A percentile compares a stretch with the other conserved stretches of the same genome.
These are phyloP conservation scores for Cryphonectria parasitica DNA, from an alignment of 2,329 filamentous ascomycete species.

Conservation along the genomic window DNA sequence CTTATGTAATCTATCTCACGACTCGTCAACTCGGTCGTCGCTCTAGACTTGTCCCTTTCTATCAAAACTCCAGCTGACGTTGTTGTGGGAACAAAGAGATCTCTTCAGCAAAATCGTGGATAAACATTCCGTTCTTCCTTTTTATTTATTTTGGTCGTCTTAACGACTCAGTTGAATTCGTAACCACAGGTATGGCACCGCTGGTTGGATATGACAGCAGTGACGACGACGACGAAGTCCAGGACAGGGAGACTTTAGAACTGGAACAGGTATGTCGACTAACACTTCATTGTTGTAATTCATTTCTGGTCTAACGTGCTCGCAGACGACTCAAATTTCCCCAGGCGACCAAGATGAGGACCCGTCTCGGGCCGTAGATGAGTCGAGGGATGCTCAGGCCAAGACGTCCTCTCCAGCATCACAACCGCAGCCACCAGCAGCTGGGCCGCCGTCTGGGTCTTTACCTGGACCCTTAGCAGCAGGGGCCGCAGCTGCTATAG, in stretches of 20 bases:
- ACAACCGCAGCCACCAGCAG: slow-evolving; percentile 5
- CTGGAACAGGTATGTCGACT: slow-evolving; percentile 14
- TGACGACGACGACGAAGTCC: slow-evolving; percentile 50
- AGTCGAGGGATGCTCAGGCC: neutral
- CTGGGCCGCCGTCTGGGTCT: slow-evolving; percentile 8
- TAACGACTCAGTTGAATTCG: neutral
- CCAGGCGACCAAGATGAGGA: too few relatives aligned
- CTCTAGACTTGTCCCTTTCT: neutral
- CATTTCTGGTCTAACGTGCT: neutral
- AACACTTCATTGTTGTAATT: too few relatives aligned
- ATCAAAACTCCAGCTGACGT: neutral
- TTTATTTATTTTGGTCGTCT: neutral
- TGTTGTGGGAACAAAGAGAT: too few relatives aligned
- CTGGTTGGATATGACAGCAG: slow-evolving; percentile 57
- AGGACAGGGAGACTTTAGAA: neutral
- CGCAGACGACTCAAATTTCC: neutral
- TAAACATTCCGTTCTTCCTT: neutral
- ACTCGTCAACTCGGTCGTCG: neutral
- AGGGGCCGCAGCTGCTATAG: slow-evolving; percentile 22
- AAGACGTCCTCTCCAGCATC: slow-evolving; percentile 2
- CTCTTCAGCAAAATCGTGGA: neutral
- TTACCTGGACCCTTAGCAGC: slow-evolving; percentile 12
- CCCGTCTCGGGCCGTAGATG: neutral
- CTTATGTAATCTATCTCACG: slow-evolving; percentile 15
- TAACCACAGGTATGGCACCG: slow-evolving; percentile 40